Evolutionary conservation across 129 eudicot species (phyloP), one percentile per base, ranked within the genome.

Genomic region (Helichrysum umbraculigerum): DNA sequence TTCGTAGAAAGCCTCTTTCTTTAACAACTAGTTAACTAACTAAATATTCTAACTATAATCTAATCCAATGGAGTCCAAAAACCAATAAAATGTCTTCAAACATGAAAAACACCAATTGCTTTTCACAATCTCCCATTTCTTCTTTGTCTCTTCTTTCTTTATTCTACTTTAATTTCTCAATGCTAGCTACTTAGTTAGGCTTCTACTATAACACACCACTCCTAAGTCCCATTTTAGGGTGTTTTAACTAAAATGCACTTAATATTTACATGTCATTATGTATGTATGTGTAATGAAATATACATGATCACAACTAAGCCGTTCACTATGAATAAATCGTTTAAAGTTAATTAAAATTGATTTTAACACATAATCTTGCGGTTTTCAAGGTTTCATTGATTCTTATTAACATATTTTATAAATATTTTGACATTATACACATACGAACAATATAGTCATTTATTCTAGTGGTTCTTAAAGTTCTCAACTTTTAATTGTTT

Each of bases 21-120:
- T 41, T 9, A 39, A 9, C 47, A 39, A 41, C 47, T 9, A 41
- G 8, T 12, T 52, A 52, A 52, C 20, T 52, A 14, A 52, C n/a
- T 20, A 52, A 16, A 14, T 52, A 32, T 14, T 52, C 6, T 62
- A 29, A 32, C 35, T 28, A 30, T 33, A 17, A 5, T 30, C 12
- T 65, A 17, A 28, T 4, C 17, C 22, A 62, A 65, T 47, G 42
- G 39, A 71, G 47, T 22, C 21, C 74, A 35, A 20, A 51, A 56
- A 72, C 68, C 78, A 79, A 65, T 42, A 66, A 67, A 73, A 65
- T 79, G n/a, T 50, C 54, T 72, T 79, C 66, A 78, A 71, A 54
- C 83, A 79, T 79, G 70, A 66, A 79, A 73, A 79, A 79, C 83
- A 79, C 61, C 51, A 73, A 67, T 39, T 39, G 61, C 78, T 79